These are phyloP conservation scores for Leptomonas seymouri DNA, from an alignment of 208 protist genomes.

Conservation along the genomic window DNA sequence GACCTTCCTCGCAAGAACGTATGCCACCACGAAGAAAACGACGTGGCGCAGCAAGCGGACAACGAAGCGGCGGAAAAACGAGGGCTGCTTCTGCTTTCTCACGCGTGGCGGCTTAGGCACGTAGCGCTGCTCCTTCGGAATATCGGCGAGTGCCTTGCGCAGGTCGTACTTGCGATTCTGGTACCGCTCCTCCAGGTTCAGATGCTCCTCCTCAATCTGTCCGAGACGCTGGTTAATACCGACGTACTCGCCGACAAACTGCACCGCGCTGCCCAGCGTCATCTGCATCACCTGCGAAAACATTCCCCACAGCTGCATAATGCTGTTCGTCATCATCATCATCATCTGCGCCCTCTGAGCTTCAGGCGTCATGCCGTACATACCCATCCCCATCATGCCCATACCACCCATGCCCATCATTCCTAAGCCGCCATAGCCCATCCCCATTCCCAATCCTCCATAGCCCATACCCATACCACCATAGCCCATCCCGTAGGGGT, in stretches of 20 bases:
- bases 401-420: constrained; percentile 58
- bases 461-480: constrained; percentile 38
- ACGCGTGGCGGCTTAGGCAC: constrained; percentile 23
- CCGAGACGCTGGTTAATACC: constrained; percentile 67
- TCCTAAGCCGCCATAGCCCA: constrained; percentile 55
- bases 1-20: constrained; percentile 41
- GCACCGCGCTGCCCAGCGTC: constrained; percentile 78
- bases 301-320: constrained; percentile 87
- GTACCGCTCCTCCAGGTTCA: constrained; percentile 55
- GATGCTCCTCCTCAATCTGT: constrained; percentile 58
- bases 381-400: constrained; percentile 61
- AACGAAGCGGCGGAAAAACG: constrained; percentile 37
- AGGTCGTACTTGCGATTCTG: constrained; percentile 37
- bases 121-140: constrained; percentile 41
- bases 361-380: constrained; percentile 84
- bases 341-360: constrained; percentile 88
- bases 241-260: constrained; percentile 86
- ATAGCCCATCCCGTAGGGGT: constrained; percentile 16
- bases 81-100: constrained; percentile 28
- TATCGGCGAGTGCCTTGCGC: constrained; percentile 37
- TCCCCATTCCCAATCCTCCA: constrained; percentile 58
- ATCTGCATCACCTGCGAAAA: constrained; percentile 87
- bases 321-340: constrained; percentile 86
- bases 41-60: constrained; percentile 42
- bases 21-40: constrained; percentile 37